These are phyloP conservation scores for Zygosaccharomyces kombuchaensis DNA, from an alignment of 805 yeast species.

Conservation along the genomic window DNA sequence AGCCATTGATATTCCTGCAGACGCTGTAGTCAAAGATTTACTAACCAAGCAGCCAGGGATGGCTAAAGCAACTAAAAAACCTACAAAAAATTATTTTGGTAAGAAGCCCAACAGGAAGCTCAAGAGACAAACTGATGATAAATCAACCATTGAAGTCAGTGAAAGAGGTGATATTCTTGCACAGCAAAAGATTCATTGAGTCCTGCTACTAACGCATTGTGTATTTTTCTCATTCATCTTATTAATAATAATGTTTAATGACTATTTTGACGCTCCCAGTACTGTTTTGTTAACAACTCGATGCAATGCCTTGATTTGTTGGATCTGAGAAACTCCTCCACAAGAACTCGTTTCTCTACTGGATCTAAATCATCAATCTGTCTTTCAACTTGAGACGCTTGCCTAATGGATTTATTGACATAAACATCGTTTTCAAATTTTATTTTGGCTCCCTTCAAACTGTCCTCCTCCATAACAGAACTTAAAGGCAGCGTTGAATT, in stretches of 20 bases:
- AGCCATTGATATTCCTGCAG: conserved; percentile 11
- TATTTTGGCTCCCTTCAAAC: not conserved
- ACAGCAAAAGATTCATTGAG: not conserved
- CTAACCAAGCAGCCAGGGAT: conserved; percentile 8
- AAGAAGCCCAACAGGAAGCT: not conserved
- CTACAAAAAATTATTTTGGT: not conserved
- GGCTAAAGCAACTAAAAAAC: not conserved
- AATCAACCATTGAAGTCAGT: not conserved
- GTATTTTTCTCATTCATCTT: not conserved
- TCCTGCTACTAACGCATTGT: not conserved
- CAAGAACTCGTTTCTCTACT: conserved; percentile 4
- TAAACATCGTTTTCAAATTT: conserved; percentile 8
- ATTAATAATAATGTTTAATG: not conserved
- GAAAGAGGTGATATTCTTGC: not conserved
- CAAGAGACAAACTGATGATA: not conserved
- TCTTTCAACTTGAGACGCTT: not conserved
- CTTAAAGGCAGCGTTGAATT: not conserved
- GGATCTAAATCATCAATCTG: conserved; percentile 3
- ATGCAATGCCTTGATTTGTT: conserved; percentile 7
- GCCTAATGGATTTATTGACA: not conserved
- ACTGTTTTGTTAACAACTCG: conserved; percentile 1
- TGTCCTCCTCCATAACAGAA: not conserved
- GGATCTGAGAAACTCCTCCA: conserved; percentile 8
- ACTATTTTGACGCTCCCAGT: conserved; percentile 8
- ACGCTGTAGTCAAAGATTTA: conserved; percentile 16